Percentiles rank a stretch among this genome's conserved stretches.
Evolutionary conservation across 345 rosid genomes (phyloP).

Genomic region (Gossypium sturtianum): DNA sequence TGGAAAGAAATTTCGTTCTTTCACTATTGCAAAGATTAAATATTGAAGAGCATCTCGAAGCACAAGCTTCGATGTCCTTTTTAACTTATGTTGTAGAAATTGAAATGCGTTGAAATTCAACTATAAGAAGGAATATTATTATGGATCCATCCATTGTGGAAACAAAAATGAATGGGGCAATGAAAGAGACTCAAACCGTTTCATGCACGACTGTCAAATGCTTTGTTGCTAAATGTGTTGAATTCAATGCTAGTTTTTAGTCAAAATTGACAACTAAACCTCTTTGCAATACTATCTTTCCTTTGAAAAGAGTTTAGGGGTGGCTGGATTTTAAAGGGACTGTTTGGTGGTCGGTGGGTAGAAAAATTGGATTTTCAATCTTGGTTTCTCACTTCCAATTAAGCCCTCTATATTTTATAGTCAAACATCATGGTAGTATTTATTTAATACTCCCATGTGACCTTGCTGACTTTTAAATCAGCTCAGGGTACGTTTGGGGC

Average conservation of each 20-base stretch:
- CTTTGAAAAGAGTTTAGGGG: background rate
- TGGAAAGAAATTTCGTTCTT: too few species aligned
- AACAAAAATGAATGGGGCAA: too few species aligned
- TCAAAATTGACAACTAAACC: background rate
- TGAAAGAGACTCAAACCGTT: too few species aligned
- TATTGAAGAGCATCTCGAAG: too few species aligned
- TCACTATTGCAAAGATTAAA: too few species aligned
- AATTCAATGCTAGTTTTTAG: background rate
- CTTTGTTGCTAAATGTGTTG: background rate
- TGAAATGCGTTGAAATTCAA: too few species aligned
- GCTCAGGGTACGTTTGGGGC: background rate
- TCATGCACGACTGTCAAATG: too few species aligned
- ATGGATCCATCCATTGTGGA: too few species aligned
- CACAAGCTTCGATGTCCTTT: too few species aligned
- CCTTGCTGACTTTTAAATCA: background rate
- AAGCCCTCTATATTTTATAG: background rate
- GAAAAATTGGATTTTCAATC: background rate
- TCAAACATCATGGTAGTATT: background rate
- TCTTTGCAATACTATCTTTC: background rate
- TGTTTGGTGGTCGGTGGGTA: slow-evolving; percentile 4
- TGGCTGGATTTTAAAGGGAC: background rate
- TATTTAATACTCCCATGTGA: slow-evolving; percentile 6
- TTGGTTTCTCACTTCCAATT: background rate
- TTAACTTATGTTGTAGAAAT: too few species aligned
- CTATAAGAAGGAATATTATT: too few species aligned